A percentile compares a stretch with the other conserved stretches of the same genome.
Conservation (phyloP, 83 land plant species). For the Diphasiastrum complanatum region DNA sequence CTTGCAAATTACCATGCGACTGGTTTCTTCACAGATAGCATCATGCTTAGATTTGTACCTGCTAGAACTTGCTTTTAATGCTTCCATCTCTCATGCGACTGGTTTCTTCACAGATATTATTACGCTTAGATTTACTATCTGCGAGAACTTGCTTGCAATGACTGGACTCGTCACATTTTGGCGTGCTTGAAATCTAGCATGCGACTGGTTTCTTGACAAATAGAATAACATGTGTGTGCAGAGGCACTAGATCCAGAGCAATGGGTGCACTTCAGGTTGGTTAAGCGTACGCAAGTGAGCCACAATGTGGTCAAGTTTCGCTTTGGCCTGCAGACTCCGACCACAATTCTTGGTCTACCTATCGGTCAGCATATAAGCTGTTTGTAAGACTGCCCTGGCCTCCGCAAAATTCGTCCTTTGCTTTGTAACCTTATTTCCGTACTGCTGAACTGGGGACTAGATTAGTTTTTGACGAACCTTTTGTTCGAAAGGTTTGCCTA, state of each 20-base stretch:
- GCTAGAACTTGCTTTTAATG: neutral
- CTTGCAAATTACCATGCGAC: too few species aligned
- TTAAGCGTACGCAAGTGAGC: conserved; percentile 65
- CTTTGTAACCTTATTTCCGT: too few species aligned
- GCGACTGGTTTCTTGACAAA: neutral
- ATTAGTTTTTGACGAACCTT: too few species aligned
- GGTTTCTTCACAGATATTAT: too few species aligned
- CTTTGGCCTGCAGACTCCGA: conserved; percentile 77
- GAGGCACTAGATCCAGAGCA: conserved; percentile 76
- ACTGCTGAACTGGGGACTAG: too few species aligned
- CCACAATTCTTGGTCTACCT: conserved; percentile 86
- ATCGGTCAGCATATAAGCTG: conserved; percentile 96
- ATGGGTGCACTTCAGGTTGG: conserved; percentile 70
- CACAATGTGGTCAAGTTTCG: conserved; percentile 86
- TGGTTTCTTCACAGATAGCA: too few species aligned
- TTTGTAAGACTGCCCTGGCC: conserved; percentile 35
- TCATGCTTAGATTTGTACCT: neutral
- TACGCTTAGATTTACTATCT: too few species aligned
- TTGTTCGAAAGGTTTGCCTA: too few species aligned
- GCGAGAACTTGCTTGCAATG: neutral
- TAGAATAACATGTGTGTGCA: conserved; percentile 13
- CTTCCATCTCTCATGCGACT: too few species aligned
- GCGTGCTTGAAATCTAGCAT: neutral
- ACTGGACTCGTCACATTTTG: neutral
- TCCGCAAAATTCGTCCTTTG: neutral